A percentile compares a stretch with the other conserved stretches of the same genome.
phyloP scores from a whole-genome alignment of 768 basidiomycete genomes.

The Porphyrellus cyaneotinctus region DNA sequence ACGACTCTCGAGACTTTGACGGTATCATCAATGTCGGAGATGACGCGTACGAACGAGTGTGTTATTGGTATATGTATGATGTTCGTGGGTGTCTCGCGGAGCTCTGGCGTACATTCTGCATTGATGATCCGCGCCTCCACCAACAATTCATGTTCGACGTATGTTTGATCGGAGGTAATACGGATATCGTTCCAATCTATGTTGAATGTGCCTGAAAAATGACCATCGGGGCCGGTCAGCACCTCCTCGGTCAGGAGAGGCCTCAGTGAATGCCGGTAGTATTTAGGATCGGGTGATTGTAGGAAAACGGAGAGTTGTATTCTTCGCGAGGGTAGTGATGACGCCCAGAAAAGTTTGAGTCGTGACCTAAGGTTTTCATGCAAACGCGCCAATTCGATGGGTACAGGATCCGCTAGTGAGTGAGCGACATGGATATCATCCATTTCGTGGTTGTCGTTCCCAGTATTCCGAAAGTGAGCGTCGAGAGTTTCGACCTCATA shows the following conservation, averaged over 20 bases:
- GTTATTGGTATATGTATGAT: slow-evolving; percentile 47
- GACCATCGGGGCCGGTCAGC: slow-evolving; percentile 64
- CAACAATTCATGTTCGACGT: slow-evolving; percentile 44
- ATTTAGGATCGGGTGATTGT: slow-evolving; percentile 16
- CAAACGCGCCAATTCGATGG: slow-evolving; percentile 44
- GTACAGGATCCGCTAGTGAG: slow-evolving; percentile 20
- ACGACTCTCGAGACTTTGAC: slow-evolving; percentile 65
- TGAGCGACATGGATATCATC: slow-evolving; percentile 12
- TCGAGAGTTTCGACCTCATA: slow-evolving; percentile 55
- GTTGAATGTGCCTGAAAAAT: slow-evolving; percentile 60
- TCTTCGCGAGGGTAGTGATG: slow-evolving; percentile 57
- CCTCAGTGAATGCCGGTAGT: slow-evolving; percentile 25
- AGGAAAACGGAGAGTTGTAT: slow-evolving; percentile 63
- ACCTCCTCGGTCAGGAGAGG: slow-evolving; percentile 51
- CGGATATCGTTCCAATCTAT: slow-evolving; percentile 69
- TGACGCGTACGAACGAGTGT: slow-evolving; percentile 64
- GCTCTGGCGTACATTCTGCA: slow-evolving; percentile 38
- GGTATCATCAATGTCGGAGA: slow-evolving; percentile 95
- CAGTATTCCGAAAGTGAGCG: slow-evolving; percentile 40
- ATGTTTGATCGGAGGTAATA: slow-evolving; percentile 52
- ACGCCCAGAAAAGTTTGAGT: slow-evolving; percentile 78
- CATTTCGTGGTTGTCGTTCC: slow-evolving; percentile 18
- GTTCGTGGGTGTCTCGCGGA: slow-evolving; percentile 32
- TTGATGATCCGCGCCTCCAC: slow-evolving; percentile 46
- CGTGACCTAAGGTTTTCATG: slow-evolving; percentile 76